Conservation (phyloP, 148 eudicot genomes). For the Persicaria maculosa region DNA sequence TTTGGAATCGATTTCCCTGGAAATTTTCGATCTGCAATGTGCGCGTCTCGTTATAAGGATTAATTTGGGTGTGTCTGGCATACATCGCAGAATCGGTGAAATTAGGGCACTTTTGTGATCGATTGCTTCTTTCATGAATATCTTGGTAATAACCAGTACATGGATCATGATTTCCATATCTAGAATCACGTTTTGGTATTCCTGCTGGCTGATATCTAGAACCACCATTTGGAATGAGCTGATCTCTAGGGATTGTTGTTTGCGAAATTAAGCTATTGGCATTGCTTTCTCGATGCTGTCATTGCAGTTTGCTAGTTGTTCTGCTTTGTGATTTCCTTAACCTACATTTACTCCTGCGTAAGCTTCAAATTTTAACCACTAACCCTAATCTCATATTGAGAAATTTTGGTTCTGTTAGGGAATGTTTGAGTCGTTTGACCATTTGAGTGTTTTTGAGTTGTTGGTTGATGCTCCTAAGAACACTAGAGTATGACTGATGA, state of each 20-base stretch:
- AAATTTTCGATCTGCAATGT: neutral
- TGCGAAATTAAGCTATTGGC: neutral
- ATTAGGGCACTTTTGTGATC: slow-evolving; percentile 5
- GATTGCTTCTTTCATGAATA: neutral
- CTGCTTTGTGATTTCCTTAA: neutral
- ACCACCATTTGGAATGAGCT: too few relatives aligned
- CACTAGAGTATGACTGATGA: too few relatives aligned
- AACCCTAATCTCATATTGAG: neutral
- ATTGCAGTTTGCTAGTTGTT: neutral
- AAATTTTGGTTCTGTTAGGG: neutral
- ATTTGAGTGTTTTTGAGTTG: too few relatives aligned
- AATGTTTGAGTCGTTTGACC: too few relatives aligned
- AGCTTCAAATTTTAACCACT: neutral
- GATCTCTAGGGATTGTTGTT: neutral
- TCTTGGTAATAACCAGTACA: too few relatives aligned
- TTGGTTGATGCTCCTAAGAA: too few relatives aligned
- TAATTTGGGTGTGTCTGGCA: neutral
- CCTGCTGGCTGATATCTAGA: neutral
- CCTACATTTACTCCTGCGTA: neutral
- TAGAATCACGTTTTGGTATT: neutral
- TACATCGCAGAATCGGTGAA: neutral
- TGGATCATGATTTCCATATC: neutral
- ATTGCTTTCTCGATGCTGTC: neutral
- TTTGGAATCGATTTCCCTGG: neutral
- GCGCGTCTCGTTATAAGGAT: neutral